Percentiles rank a stretch among this genome's conserved stretches.
These are phyloP conservation scores for carrot (Daucus carota) DNA, from an alignment of 129 eudicot species.

Conservation along the genomic window DNA sequence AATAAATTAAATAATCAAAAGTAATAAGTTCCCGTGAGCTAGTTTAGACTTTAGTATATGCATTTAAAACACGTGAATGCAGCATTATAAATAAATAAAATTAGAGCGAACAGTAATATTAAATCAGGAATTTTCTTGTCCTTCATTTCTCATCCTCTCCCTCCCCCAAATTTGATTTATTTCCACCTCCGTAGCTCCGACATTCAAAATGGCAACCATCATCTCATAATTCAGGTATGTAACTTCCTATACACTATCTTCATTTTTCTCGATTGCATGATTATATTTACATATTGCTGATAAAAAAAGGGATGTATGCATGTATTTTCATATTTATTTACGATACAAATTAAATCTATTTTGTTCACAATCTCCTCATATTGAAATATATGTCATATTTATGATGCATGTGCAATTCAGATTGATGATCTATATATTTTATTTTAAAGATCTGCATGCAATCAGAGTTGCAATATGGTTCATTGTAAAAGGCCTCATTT, in stretches of 20 bases:
- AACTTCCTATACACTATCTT: not conserved
- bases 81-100: too few relatives aligned
- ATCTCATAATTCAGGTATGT: constrained; percentile 5
- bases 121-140: not conserved
- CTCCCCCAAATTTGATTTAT: not conserved
- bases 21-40: not conserved
- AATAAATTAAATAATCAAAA: not conserved
- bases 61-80: not conserved
- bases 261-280: not conserved
- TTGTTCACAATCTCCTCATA: too few relatives aligned
- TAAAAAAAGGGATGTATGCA: not conserved
- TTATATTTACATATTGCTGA: not conserved
- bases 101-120: too few relatives aligned
- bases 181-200: constrained; percentile 3
- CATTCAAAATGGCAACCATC: not conserved
- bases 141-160: not conserved
- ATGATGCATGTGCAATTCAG: not conserved
- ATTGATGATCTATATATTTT: not conserved
- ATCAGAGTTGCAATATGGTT: not conserved
- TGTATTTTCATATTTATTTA: not conserved
- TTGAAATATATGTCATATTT: not conserved
- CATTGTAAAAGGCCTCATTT: not conserved
- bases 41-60: not conserved
- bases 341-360: not conserved
- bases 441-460: not conserved